A percentile compares a stretch with the other conserved stretches of the same genome.
These are phyloP conservation scores for Boeremia exigua DNA, from an alignment of 2,329 filamentous ascomycete genomes.

Conservation along the genomic window DNA sequence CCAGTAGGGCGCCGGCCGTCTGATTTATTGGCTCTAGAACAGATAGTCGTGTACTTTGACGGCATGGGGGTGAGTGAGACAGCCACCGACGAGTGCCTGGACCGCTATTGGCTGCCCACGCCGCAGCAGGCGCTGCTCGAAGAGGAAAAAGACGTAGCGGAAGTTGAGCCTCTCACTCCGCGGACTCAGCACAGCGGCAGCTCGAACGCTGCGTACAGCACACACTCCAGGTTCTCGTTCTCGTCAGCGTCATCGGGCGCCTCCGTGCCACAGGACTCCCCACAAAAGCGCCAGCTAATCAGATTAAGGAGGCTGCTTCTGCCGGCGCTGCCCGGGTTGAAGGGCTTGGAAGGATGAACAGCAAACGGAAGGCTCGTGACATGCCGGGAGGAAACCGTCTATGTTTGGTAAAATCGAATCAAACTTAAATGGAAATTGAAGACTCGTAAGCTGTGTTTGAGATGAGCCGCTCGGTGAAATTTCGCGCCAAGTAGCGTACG, in stretches of 20 bases:
- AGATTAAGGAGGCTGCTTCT: slow-evolving; percentile 32
- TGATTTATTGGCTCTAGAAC: slow-evolving; percentile 42
- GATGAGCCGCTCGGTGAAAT: slow-evolving; percentile 13
- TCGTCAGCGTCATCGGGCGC: slow-evolving; percentile 31
- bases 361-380: slow-evolving; percentile 19
- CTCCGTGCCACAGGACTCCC: slow-evolving; percentile 16
- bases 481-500: slow-evolving; percentile 5
- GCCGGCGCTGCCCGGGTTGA: slow-evolving; percentile 28
- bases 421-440: slow-evolving; percentile 21
- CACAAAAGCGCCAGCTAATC: slow-evolving; percentile 29
- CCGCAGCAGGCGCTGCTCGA: slow-evolving; percentile 12
- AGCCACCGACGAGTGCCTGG: slow-evolving; percentile 36
- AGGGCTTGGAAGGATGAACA: slow-evolving; percentile 17
- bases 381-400: slow-evolving; percentile 2
- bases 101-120: slow-evolving; percentile 40
- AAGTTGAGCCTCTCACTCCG: slow-evolving; percentile 7
- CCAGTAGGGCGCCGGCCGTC: slow-evolving; percentile 27
- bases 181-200: slow-evolving; percentile 9
- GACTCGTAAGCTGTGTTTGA: slow-evolving; percentile 13
- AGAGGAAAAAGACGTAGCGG: slow-evolving; percentile 14
- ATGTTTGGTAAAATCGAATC: slow-evolving; percentile 19
- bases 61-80: slow-evolving; percentile 45
- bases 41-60: slow-evolving; percentile 52
- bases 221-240: slow-evolving; percentile 27
- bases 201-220: slow-evolving; percentile 1